Evolutionary conservation across 345 rosid species (phyloP), one percentile per base, ranked within the genome.

Genomic region (Fremontodendron californicum): DNA sequence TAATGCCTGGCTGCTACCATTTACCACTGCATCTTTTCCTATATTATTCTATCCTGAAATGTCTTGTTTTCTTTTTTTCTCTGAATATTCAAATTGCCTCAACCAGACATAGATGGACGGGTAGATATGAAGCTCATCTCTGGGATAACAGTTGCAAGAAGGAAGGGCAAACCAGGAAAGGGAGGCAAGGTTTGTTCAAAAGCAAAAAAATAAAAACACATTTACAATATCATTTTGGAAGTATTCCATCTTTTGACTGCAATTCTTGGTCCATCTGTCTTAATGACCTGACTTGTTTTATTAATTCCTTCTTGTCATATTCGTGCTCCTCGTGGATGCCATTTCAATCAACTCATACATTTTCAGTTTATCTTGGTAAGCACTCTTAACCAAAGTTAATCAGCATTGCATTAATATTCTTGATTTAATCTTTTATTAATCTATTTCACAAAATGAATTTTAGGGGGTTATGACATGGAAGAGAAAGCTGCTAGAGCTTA

Each of bases 131-230:
- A 82, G 96, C 96, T 45, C 96, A 91, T 85, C 87, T 91, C 1
- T 91, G 96, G 96, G 96, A 91, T 64, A 91, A 91, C 63, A 91
- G 93, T 78, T 91, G 96, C 85, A 91, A 91, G 92, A 91, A 91
- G 74, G 96, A 91, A 79, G 96, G 96, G 16, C 96, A 91, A 78
- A 89, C 92, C 75, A 89, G 96, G 83, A 91, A 91, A 85, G 96
- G 96, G 80, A 89, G 93, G 81, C 96, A 91, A 91, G 96, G 96
- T 91, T 74, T 74, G 90, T 85, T 46, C 62, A n/a, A 63, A 18
- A 10, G 12, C 45, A 21, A 79, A 76, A 72, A 37, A 48, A 33
- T 3, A 33, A 8, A 68, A 70, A 54, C 37, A 78, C 31, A 49
- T 39, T 45, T 51, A 61, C 45, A 73, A 27, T 66, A 78, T 40